Evolutionary conservation across 148 eudicot species (phyloP).

Genomic region (Arbutus unedo): DNA sequence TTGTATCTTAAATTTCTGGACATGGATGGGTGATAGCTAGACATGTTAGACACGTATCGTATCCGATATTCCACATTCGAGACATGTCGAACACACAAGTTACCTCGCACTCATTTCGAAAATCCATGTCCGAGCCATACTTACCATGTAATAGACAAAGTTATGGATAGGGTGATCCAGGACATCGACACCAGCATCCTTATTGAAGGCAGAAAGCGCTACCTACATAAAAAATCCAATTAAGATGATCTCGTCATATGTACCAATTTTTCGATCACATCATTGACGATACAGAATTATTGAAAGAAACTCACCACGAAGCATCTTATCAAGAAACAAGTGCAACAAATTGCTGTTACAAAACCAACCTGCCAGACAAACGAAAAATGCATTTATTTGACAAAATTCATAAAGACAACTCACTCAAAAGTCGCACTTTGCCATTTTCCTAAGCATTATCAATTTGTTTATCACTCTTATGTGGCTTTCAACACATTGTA

Average conservation of each 20-base stretch:
- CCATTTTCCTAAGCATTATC: not conserved
- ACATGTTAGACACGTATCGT: not conserved
- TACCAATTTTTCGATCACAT: not conserved
- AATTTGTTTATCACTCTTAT: not conserved
- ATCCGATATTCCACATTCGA: not conserved
- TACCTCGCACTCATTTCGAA: not conserved
- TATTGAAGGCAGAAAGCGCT: conserved; percentile 42
- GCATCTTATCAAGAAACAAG: conserved; percentile 63
- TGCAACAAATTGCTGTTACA: conserved; percentile 59
- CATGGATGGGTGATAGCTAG: not conserved
- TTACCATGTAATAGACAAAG: conserved; percentile 53
- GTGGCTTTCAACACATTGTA: not conserved
- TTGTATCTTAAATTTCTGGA: not conserved
- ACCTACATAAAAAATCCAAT: conserved; percentile 27
- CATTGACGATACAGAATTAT: not conserved
- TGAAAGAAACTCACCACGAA: conserved; percentile 46
- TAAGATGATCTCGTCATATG: not conserved
- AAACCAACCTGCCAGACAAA: conserved; percentile 51
- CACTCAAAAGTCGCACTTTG: not conserved
- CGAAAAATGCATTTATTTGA: not conserved
- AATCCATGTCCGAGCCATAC: not conserved
- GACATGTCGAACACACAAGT: not conserved
- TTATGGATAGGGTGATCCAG: conserved; percentile 47
- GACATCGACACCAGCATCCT: conserved; percentile 47
- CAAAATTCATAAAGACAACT: not conserved